Base-by-base conservation (phyloP, 345 rosid species). In the Aquilaria sinensis region DNA sequence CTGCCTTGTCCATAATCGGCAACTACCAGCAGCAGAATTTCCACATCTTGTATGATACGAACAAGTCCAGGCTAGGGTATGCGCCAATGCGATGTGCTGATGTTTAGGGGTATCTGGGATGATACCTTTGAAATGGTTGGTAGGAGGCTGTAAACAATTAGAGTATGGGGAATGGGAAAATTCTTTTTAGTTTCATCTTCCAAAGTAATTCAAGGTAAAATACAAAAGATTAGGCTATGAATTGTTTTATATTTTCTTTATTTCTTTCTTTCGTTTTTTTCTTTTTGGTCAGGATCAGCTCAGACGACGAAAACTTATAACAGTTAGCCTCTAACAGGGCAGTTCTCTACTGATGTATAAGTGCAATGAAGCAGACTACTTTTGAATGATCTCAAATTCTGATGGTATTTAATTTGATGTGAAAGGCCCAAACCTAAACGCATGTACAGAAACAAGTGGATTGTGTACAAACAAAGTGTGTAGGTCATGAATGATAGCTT, bases 21-120 rank as follows among this genome's bases (percentile, higher is more conserved):
- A 93, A 90, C 71, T 93, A 82, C 62, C 91, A 85, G 85, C 98
- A 92, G 79, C 96, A 85, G 74, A 87, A 89, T 67, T 89, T 89
- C 66, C 92, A 85, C 29, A 71, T 92, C 56, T 61, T 85, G 37
- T 92, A 87, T 72, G 98, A 92, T 57, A 87, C 83, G 6, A 78
- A 82, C 70, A 83, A 66, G 72, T 84, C 96, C 1, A 81, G 89
- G 78, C 85, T 92, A 16, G 98, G 98, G 4, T 92, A 70, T 67
- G 92, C 91, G 5, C 88, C 91, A 0, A 76, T 73, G 77, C 81
- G 74, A 0, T 89, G 96, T 74, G 86, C 91, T 3, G 89, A 87
- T 58, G 74, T 84, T 15, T 90, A 65, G 2, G 5, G 8, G 63
- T 57, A 53, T 10, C 75, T 61, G 51, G 8, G 34, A 4, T 63